phyloP scores from a whole-genome alignment of 441 rosid species.

The Jatropha podagrica region DNA sequence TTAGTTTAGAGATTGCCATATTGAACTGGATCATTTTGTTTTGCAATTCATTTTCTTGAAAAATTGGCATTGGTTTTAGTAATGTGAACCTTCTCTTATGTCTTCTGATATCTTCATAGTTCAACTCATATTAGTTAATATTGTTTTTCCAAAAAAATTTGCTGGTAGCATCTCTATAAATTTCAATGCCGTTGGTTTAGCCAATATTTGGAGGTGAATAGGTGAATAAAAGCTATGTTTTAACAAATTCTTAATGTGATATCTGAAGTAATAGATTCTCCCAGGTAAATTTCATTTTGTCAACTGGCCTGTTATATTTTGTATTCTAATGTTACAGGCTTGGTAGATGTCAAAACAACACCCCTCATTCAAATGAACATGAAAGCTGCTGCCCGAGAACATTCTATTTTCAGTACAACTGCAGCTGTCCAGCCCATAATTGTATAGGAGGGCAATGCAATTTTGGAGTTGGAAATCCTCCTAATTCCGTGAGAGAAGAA shows the following conservation, averaged over 20 bases:
- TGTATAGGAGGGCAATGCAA: constrained; percentile 28
- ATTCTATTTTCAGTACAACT: constrained; percentile 27
- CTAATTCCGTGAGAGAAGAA: constrained; percentile 21
- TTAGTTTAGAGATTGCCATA: constrained; percentile 15
- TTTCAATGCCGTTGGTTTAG: neutral
- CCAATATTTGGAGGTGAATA: neutral
- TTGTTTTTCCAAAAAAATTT: neutral
- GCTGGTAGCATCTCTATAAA: neutral
- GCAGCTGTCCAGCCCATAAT: constrained; percentile 29
- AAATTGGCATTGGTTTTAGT: neutral
- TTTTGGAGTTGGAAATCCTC: constrained; percentile 26
- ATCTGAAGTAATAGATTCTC: neutral
- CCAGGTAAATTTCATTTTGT: neutral
- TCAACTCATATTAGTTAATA: neutral
- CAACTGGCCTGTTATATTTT: neutral
- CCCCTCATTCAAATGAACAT: constrained; percentile 23
- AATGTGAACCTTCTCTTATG: neutral
- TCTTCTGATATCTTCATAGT: neutral
- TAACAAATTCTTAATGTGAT: neutral
- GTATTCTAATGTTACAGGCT: constrained; percentile 30
- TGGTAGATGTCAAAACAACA: constrained; percentile 30
- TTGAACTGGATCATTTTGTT: constrained; percentile 6
- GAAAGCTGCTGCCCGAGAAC: constrained; percentile 36
- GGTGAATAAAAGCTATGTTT: constrained; percentile 1
- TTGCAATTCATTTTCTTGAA: neutral